Base-by-base conservation (phyloP, 805 yeast species). In the Wickerhamomyces hampshirensis region DNA sequence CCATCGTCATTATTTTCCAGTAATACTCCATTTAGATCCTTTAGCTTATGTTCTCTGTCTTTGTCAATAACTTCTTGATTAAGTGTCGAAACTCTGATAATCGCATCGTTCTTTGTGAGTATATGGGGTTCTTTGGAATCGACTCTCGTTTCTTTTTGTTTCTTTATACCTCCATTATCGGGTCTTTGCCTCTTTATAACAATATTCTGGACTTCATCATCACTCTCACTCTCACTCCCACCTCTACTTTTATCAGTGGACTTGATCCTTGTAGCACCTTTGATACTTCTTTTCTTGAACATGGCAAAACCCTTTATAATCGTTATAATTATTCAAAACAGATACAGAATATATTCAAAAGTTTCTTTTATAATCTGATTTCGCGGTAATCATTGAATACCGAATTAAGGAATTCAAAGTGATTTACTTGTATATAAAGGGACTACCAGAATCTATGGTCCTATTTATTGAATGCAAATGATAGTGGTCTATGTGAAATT, bases 201-300 rank as follows among this genome's bases (percentile, higher is more conserved):
- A 8, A 27, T 27, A 13, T 12, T 18, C 1, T 36, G 21, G 12
- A 31, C 36, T n/a, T 24, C 46, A 24, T 38, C 37, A 36, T 41
- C 44, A 15, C 31, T 31, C 13, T 27, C 37, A 11, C 30, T 26
- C 13, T 37, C 47, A 27, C 44, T 42, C 11, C 35, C 28, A 11
- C 29, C 43, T 1, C 43, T 35, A 11, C 29, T 42, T 14, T 45
- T 34, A 6, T 39, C 26, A 8, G 42, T 26, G 1, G 31, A 35
- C 26, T 39, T 44, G 18, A 37, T 16, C 10, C 44, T 34, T 2
- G 26, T 28, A 16, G 37, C 34, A 1, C 57, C 51, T 36, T 50
- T 56, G 2, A 58, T 39, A 15, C 23, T 43, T 31, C 72, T 48
- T 43, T 63, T 66, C 46, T 65, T 66, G 53, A 66, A 66, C 72